Conservation (phyloP, 192 early-diverging fungal species). For the Coemansia umbellata region DNA sequence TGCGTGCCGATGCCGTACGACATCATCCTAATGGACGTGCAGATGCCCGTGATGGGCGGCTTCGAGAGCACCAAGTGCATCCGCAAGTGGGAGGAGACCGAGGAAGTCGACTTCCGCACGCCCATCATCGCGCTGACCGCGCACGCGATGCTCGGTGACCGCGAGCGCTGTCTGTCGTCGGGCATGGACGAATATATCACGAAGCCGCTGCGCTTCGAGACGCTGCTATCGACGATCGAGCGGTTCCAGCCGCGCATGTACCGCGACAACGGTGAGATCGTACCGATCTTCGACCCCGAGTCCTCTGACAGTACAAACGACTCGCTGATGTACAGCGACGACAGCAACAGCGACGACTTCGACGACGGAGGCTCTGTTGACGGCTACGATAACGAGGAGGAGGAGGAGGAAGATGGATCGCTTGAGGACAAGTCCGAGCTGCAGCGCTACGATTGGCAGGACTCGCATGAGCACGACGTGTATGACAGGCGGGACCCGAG, state of each 20-base stretch:
- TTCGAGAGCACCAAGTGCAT: slow-evolving; percentile 83
- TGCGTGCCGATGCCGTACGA: slow-evolving; percentile 52
- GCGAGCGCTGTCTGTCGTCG: slow-evolving; percentile 76
- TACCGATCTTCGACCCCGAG: slow-evolving; percentile 32
- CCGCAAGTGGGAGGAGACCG: slow-evolving; percentile 62
- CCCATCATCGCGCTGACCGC: slow-evolving; percentile 86
- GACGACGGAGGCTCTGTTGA: neutral
- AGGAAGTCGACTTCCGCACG: slow-evolving; percentile 55
- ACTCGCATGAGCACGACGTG: neutral
- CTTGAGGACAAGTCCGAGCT: neutral
- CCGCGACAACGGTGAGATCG: slow-evolving; percentile 37
- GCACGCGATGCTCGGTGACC: slow-evolving; percentile 87
- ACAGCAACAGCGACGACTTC: neutral
- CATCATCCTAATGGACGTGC: slow-evolving; percentile 83
- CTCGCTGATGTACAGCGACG: slow-evolving; percentile 1
- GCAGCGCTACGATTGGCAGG: neutral
- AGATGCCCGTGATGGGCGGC: slow-evolving; percentile 89
- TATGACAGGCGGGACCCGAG: neutral
- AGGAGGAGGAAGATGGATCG: too few relatives aligned
- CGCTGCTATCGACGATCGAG: slow-evolving; percentile 39
- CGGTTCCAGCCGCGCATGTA: slow-evolving; percentile 50
- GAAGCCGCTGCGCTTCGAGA: slow-evolving; percentile 56
- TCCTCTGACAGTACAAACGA: neutral
- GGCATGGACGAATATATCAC: slow-evolving; percentile 83
- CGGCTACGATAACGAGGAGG: neutral